These are phyloP conservation scores for Candida loeiensis DNA, from an alignment of 805 yeast genomes.

Conservation along the genomic window DNA sequence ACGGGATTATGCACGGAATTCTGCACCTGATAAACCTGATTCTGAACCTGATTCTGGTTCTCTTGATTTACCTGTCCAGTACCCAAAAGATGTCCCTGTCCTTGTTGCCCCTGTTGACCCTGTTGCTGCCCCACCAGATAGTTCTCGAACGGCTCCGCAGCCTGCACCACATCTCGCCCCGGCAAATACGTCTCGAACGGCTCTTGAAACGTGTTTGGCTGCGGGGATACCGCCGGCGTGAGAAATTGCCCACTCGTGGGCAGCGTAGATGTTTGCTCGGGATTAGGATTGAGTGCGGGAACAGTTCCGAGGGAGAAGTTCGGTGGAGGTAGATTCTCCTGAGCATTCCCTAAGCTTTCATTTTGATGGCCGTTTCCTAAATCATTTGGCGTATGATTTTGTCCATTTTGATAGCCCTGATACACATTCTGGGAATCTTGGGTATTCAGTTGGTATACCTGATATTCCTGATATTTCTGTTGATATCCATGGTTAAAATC, in stretches of 20 bases:
- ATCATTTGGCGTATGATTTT: neutral
- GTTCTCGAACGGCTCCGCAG: constrained; percentile 27
- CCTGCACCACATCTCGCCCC: constrained; percentile 12
- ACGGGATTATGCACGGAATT: too few species aligned
- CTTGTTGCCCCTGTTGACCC: too few species aligned
- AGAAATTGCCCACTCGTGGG: constrained; percentile 1
- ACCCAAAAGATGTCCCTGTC: too few species aligned
- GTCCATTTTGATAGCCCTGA: constrained; percentile 2
- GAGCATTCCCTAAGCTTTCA: too few species aligned
- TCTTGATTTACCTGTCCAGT: too few species aligned
- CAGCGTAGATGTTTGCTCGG: neutral
- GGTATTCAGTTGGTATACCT: neutral
- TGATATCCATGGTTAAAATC: constrained; percentile 1
- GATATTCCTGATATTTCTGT: neutral
- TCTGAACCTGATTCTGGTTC: too few species aligned
- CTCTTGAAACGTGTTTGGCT: constrained; percentile 16
- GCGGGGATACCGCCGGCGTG: neutral
- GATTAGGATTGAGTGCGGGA: neutral
- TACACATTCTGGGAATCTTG: neutral
- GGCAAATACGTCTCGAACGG: constrained; percentile 21
- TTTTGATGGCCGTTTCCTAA: too few species aligned
- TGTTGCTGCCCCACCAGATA: constrained; percentile 11
- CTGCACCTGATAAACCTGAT: too few species aligned
- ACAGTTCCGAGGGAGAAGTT: neutral
- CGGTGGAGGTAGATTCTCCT: neutral